Base-by-base conservation (phyloP, 1,284 basidiomycete genomes). In the Taiwanofungus camphoratus region DNA sequence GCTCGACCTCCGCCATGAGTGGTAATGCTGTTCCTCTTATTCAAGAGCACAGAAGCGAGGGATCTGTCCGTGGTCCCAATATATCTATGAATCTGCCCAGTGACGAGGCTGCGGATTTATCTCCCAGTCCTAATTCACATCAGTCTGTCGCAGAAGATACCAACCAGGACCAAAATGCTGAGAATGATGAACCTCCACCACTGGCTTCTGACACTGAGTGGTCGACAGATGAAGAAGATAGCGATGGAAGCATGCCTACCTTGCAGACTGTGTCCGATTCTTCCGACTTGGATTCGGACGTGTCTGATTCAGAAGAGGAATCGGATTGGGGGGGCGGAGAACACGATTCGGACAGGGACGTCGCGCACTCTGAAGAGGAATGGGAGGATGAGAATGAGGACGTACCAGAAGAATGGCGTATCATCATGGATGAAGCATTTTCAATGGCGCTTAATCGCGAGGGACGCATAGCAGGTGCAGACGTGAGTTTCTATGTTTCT, bases 221-320 rank as follows among this genome's bases (percentile, higher is more conserved):
- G 21, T 22, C 36, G 19, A 15, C 36, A 12, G 41, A 42, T 2
- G 31, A 45, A 26, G 48, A 44, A 12, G 37, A 36, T 13, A 57
- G 56, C 45, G 52, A 54, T 24, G 44, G 38, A 32, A 61, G 57
- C 36, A 33, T 62, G 36, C 60, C 60, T 3, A 52, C 54, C 3
- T 45, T 62, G 15, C 58, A 52, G 40, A 58, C 54, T 8, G 56
- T 62, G 3, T 60, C 60, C 4, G 59, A 58, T 36, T 57, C 56
- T 2, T 57, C 55, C 0, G 53, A 56, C 16, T 49, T 47, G 11
- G 52, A 52, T 20, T 35, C 36, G 15, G 46, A 48, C 8, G 15
- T 39, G 18, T 37, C 35, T 29, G 43, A 46, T 4, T 46, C 44
- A 1, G 54, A 46, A 36, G 48, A 50, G 19, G 42, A 40, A 11